Evolutionary conservation across 768 basidiomycete species (phyloP).

Genomic region (Tremella fuciformis): DNA sequence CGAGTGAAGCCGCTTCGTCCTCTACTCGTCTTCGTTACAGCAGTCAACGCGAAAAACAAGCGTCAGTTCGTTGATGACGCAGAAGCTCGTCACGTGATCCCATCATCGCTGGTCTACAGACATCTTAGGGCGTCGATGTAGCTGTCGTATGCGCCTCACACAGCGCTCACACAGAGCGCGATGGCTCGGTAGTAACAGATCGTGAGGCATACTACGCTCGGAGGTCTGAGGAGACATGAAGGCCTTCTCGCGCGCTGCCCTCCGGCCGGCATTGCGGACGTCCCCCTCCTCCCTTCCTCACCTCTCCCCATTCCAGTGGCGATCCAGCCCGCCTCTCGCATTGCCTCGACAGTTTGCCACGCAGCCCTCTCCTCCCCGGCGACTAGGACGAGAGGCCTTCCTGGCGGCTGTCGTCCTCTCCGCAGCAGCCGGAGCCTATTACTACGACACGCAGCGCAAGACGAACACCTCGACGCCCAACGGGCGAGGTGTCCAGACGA

Average conservation of each 20-base stretch:
- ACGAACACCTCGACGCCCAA: neutral
- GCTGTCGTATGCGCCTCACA: no score
- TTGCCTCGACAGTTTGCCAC: neutral
- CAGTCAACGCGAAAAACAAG: no score
- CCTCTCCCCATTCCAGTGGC: neutral
- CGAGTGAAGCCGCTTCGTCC: no score
- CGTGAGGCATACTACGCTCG: no score
- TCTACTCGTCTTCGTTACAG: neutral
- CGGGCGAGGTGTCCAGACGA: neutral
- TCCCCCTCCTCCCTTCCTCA: neutral
- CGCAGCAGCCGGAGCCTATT: constrained; percentile 27
- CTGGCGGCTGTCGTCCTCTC: constrained; percentile 22
- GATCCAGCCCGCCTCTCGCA: neutral
- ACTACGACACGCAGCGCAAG: constrained; percentile 14
- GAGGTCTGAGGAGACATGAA: neutral
- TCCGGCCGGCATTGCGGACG: neutral
- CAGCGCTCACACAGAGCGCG: no score
- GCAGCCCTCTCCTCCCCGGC: neutral
- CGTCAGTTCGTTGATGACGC: no score
- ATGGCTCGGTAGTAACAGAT: no score
- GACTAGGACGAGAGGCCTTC: constrained; percentile 9
- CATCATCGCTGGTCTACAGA: no score
- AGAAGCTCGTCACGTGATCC: no score
- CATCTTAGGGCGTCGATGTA: no score
- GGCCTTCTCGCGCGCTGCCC: neutral